phyloP scores from a whole-genome alignment of 2,329 filamentous ascomycete genomes.

The Cryoendolithus antarcticus region DNA sequence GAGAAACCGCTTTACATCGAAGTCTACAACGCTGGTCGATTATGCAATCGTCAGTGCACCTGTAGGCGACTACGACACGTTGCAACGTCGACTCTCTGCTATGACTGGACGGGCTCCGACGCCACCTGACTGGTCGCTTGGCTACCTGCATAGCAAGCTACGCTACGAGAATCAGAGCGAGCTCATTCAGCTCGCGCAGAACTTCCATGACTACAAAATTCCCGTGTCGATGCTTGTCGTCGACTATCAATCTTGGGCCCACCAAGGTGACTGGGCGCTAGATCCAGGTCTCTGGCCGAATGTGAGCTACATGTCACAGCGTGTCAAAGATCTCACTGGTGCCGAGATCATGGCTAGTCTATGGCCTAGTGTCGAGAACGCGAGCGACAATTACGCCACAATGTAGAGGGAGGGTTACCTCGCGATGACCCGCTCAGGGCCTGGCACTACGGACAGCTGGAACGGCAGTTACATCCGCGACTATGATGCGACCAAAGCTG shows the following conservation, averaged over 20 bases:
- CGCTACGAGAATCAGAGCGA: slow-evolving; percentile 22
- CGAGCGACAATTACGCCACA: slow-evolving; percentile 16
- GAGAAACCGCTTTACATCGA: slow-evolving; percentile 17
- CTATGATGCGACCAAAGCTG: slow-evolving; percentile 22
- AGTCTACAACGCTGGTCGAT: slow-evolving; percentile 20
- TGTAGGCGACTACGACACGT: slow-evolving; percentile 19
- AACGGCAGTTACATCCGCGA: slow-evolving; percentile 22
- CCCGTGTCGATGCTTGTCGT: slow-evolving; percentile 22
- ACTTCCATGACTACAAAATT: slow-evolving; percentile 19
- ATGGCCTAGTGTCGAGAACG: slow-evolving; percentile 21
- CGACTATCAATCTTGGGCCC: slow-evolving; percentile 22
- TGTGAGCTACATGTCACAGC: slow-evolving; percentile 16
- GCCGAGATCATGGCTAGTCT: slow-evolving; percentile 24
- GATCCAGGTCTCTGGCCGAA: slow-evolving; percentile 21
- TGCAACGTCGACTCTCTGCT: slow-evolving; percentile 17
- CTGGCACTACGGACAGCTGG: slow-evolving; percentile 20
- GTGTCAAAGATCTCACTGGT: slow-evolving; percentile 20
- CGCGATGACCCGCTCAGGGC: slow-evolving; percentile 17
- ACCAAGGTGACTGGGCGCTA: slow-evolving; percentile 21
- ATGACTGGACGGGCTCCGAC: slow-evolving; percentile 19
- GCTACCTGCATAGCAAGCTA: slow-evolving; percentile 22
- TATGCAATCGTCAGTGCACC: slow-evolving; percentile 19
- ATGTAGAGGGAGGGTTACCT: slow-evolving; percentile 18
- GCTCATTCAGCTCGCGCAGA: slow-evolving; percentile 17
- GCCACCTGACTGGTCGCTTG: slow-evolving; percentile 20